Evolutionary conservation across 1,139 yeast genomes (phyloP).

Genomic region (Yamadazyma buinensis): DNA sequence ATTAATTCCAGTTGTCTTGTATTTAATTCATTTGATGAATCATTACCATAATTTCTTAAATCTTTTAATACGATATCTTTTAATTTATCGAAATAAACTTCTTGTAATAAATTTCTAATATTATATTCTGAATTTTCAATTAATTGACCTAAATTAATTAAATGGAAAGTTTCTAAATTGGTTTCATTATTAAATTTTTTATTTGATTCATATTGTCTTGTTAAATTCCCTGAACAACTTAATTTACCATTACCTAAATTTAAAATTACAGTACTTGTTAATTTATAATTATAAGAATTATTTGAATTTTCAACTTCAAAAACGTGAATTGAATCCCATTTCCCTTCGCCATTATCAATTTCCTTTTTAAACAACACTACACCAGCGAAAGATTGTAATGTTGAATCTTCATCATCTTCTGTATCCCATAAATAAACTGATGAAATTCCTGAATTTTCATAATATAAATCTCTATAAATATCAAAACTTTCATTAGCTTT

Average conservation of each 20-base stretch:
- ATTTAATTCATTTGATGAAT: conserved; percentile 31
- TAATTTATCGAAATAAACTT: conserved; percentile 93
- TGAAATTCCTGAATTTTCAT: conserved; percentile 84
- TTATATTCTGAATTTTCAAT: conserved; percentile 88
- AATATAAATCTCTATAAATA: conserved; percentile 86
- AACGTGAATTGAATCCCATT: conserved; percentile 93
- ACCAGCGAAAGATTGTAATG: conserved; percentile 68
- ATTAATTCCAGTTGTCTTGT: conserved; percentile 51
- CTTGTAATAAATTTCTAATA: conserved; percentile 82
- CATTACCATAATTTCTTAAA: conserved; percentile 52
- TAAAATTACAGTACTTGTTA: conserved; percentile 86
- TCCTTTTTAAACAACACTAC: conserved; percentile 82
- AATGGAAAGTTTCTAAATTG: conserved; percentile 58
- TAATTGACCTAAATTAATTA: conserved; percentile 79
- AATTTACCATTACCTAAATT: conserved; percentile 47
- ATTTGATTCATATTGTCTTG: conserved; percentile 68
- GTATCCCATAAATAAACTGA: conserved; percentile 93
- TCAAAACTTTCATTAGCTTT: conserved; percentile 91
- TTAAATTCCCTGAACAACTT: conserved; percentile 75
- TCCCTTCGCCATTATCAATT: conserved; percentile 49
- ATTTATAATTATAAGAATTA: conserved; percentile 55
- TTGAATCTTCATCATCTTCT: conserved; percentile 42
- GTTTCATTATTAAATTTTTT: conserved; percentile 35
- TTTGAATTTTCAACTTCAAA: conserved; percentile 64
- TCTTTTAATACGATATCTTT: conserved; percentile 73